Conservation (phyloP, 2,329 filamentous ascomycete genomes). For the Tolypocladium ophioglossoides region DNA sequence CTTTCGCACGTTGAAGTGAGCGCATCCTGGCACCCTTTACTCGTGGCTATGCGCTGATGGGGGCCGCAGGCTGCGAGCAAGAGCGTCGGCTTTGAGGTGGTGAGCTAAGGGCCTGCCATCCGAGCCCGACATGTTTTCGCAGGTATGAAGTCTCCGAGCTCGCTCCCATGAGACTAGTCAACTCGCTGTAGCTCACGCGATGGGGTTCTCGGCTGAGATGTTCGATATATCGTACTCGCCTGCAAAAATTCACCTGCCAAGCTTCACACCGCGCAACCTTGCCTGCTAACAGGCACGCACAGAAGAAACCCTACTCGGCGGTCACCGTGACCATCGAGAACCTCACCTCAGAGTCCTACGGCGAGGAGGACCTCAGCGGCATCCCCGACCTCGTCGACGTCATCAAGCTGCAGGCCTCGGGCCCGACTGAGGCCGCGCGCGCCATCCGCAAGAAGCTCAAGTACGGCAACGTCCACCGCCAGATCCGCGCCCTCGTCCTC, state of each 20-base stretch:
- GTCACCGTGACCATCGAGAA: conserved; percentile 88
- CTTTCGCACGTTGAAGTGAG: not conserved
- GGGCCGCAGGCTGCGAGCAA: not conserved
- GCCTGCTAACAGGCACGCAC: not conserved
- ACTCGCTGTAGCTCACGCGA: not conserved
- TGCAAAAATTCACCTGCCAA: not conserved
- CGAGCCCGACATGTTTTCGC: not conserved
- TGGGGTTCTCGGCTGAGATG: not conserved
- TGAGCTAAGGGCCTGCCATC: not conserved
- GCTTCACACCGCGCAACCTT: not conserved
- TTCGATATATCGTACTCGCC: not conserved
- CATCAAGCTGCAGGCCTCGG: conserved; percentile 77
- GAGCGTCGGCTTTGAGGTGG: not conserved
- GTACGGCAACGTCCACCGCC: conserved; percentile 89
- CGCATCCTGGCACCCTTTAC: not conserved
- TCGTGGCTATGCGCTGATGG: not conserved
- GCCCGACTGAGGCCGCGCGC: conserved; percentile 79
- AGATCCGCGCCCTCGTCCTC: conserved; percentile 78
- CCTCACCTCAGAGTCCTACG: conserved; percentile 78
- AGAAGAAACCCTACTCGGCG: conserved; percentile 76
- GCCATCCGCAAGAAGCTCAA: conserved; percentile 97
- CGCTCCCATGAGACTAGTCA: not conserved
- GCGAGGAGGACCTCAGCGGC: conserved; percentile 83
- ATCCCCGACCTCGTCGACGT: conserved; percentile 93
- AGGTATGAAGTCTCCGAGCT: not conserved